Conservation (phyloP, 768 basidiomycete species). For the Rhizopogon vinicolor region DNA sequence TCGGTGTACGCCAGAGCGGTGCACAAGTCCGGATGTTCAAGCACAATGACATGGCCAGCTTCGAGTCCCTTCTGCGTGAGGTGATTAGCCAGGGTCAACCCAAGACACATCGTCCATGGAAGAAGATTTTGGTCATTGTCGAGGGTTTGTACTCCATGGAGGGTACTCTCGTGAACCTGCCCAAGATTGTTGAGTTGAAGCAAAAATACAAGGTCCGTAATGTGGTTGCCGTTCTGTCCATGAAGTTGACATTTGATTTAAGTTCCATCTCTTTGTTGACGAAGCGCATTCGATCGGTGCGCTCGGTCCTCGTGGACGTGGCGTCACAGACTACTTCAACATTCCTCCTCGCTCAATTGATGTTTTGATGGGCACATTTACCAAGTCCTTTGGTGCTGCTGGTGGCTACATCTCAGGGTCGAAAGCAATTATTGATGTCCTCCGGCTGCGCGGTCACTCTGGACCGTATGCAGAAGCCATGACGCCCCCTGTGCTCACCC, state of each 20-base stretch:
- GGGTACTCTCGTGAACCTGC: constrained; percentile 88
- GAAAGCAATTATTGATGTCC: constrained; percentile 72
- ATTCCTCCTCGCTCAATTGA: constrained; percentile 80
- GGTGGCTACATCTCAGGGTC: constrained; percentile 93
- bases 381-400: constrained; percentile 89
- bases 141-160: constrained; percentile 99
- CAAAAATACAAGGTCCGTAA: constrained; percentile 84
- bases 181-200: constrained; percentile 80
- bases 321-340: constrained; percentile 92
- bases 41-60: constrained; percentile 87
- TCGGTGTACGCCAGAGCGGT: constrained; percentile 85
- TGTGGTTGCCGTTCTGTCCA: neutral
- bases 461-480: constrained; percentile 88
- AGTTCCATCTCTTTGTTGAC: constrained; percentile 97
- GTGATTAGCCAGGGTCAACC: constrained; percentile 97
- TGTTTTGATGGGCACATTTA: constrained; percentile 98
- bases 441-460: constrained; percentile 79
- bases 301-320: constrained; percentile 90
- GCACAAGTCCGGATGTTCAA: constrained; percentile 92
- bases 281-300: constrained; percentile 98
- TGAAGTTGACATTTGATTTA: constrained; percentile 1
- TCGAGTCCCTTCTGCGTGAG: constrained; percentile 82
- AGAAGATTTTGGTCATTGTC: constrained; percentile 92
- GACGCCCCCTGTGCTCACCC: constrained; percentile 86
- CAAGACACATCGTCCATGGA: constrained; percentile 98